phyloP scores from a whole-genome alignment of 163 green algal species.

The Prototheca wickerhamii region DNA sequence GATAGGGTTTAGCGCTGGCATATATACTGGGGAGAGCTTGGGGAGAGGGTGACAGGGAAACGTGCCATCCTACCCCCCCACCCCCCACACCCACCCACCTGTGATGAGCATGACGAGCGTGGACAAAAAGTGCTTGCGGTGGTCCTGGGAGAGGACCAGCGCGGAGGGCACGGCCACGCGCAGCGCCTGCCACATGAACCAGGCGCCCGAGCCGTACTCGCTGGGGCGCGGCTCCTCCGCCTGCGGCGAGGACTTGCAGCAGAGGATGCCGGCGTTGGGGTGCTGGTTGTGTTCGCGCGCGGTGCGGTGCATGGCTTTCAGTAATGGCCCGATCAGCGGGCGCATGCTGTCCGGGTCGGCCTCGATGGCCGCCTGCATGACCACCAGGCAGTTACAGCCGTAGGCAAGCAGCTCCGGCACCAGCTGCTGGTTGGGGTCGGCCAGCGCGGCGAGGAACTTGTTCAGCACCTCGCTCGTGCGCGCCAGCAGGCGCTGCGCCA shows the following conservation, averaged over 20 bases:
- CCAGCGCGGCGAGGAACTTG: constrained; percentile 8
- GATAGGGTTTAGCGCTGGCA: too few relatives aligned
- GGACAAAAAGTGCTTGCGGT: constrained; percentile 65
- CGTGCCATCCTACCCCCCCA: too few relatives aligned
- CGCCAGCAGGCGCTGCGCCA: constrained; percentile 16
- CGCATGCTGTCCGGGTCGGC: constrained; percentile 28
- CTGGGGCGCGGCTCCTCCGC: constrained; percentile 19
- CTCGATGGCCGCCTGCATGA: constrained; percentile 24
- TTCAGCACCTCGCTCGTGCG: constrained; percentile 19
- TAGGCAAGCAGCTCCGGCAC: constrained; percentile 25
- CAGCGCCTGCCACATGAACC: constrained; percentile 47
- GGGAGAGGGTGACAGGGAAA: too few relatives aligned
- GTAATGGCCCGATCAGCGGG: constrained; percentile 36
- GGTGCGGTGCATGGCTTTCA: constrained; percentile 37
- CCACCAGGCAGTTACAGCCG: constrained; percentile 23
- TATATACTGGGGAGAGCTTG: too few relatives aligned
- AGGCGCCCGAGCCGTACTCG: constrained; percentile 59
- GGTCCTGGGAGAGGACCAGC: constrained; percentile 44
- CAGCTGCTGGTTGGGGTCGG: constrained; percentile 5
- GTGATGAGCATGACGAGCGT: constrained; percentile 71
- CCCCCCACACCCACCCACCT: constrained; percentile 8
- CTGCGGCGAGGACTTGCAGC: neutral
- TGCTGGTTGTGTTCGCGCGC: constrained; percentile 31
- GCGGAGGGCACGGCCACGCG: constrained; percentile 21
- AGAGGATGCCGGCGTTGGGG: constrained; percentile 11